Conservation (phyloP, 805 yeast species). For the Nakazawaea holstii region DNA sequence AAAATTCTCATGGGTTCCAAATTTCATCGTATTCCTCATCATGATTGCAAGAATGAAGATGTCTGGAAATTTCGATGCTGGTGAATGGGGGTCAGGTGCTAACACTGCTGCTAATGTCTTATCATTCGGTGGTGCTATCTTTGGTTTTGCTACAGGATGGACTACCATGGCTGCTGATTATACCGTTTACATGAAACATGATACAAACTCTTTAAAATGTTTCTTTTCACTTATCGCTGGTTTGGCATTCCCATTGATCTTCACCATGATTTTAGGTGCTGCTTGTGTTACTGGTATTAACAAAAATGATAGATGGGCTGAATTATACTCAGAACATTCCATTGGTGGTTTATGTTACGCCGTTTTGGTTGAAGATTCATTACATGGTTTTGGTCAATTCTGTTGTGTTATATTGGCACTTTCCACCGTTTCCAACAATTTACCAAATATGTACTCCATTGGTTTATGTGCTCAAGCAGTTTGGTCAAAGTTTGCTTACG, state of each 20-base stretch:
- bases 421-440: slow-evolving; percentile 85
- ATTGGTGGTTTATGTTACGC: slow-evolving; percentile 83
- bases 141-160: slow-evolving; percentile 94
- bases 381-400: slow-evolving; percentile 88
- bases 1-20: slow-evolving; percentile 87
- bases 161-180: slow-evolving; percentile 89
- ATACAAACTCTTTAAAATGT: slow-evolving; percentile 51
- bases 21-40: slow-evolving; percentile 63
- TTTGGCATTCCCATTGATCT: slow-evolving; percentile 60
- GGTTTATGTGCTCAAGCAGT: slow-evolving; percentile 82
- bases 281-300: slow-evolving; percentile 71
- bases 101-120: slow-evolving; percentile 72
- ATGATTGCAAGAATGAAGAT: slow-evolving; percentile 72
- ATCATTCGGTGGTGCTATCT: slow-evolving; percentile 77
- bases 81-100: slow-evolving; percentile 48
- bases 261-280: slow-evolving; percentile 79
- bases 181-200: slow-evolving; percentile 77
- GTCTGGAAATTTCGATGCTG: slow-evolving; percentile 58
- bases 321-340: slow-evolving; percentile 45
- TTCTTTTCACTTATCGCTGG: slow-evolving; percentile 64
- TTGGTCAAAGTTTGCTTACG: slow-evolving; percentile 65
- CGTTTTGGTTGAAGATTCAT: slow-evolving; percentile 70
- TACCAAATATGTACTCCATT: slow-evolving; percentile 91
- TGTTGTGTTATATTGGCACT: slow-evolving; percentile 79
- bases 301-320: slow-evolving; percentile 39